phyloP scores from a whole-genome alignment of 169 alveolate genomes.

The Plasmodium cynomolgi region DNA sequence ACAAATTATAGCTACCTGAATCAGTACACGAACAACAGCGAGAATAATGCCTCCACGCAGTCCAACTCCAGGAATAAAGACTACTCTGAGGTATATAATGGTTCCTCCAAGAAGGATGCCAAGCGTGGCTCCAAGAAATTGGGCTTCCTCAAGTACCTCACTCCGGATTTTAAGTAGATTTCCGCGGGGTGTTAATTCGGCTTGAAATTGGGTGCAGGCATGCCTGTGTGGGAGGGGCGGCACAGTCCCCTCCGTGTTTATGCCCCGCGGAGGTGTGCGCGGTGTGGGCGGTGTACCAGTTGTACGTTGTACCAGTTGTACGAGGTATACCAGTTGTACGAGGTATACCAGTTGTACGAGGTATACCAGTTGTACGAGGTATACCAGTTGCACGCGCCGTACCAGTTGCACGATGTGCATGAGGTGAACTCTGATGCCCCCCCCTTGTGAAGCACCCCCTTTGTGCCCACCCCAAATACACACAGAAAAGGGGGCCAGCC shows the following conservation, averaged over 20 bases:
- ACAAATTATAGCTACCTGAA: neutral
- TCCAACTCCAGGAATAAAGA: conserved; percentile 35
- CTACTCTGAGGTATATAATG: conserved; percentile 8
- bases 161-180: conserved; percentile 23
- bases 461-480: neutral
- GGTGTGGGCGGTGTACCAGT: too few species aligned
- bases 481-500: neutral
- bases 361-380: too few species aligned
- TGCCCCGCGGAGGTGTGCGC: too few species aligned
- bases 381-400: too few species aligned
- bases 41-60: conserved; percentile 2
- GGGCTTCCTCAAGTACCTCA: conserved; percentile 53
- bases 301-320: too few species aligned
- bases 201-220: neutral
- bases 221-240: neutral
- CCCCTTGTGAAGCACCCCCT: neutral
- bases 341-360: neutral
- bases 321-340: neutral
- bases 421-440: neutral
- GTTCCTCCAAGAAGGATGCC: conserved; percentile 8
- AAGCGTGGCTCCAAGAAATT: conserved; percentile 25
- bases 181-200: neutral
- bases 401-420: too few species aligned
- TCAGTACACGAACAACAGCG: conserved; percentile 1
- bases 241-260: too few species aligned